Conservation (phyloP, 2,329 filamentous ascomycete species). For the Didymella pinodella region DNA sequence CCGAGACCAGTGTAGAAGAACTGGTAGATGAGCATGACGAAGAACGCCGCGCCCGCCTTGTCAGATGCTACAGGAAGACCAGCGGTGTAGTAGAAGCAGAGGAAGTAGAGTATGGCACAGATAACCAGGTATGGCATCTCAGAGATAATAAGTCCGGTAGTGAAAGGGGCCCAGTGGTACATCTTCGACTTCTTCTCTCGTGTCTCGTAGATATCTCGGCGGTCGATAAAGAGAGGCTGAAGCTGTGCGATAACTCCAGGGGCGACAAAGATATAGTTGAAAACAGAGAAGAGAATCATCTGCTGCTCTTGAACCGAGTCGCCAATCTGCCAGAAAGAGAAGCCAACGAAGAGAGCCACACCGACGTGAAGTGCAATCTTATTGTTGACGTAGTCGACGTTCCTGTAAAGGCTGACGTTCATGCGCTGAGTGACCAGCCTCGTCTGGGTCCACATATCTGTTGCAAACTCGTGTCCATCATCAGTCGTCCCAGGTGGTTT, state of each 20-base stretch:
- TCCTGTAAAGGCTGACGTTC: slow-evolving; percentile 36
- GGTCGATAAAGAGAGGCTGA: slow-evolving; percentile 56
- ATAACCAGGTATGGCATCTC: slow-evolving; percentile 73
- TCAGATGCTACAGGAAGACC: slow-evolving; percentile 48
- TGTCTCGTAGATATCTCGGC: slow-evolving; percentile 62
- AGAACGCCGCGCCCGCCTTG: slow-evolving; percentile 62
- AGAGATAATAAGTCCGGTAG: slow-evolving; percentile 72
- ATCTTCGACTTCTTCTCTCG: slow-evolving; percentile 70
- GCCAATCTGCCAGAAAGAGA: slow-evolving; percentile 40
- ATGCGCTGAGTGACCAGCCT: slow-evolving; percentile 34
- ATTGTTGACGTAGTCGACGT: slow-evolving; percentile 39
- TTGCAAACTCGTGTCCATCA: slow-evolving; percentile 50
- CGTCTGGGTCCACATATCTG: slow-evolving; percentile 34
- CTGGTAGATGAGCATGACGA: slow-evolving; percentile 67
- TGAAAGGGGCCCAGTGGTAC: slow-evolving; percentile 77
- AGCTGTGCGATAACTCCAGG: slow-evolving; percentile 53
- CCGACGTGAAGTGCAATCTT: slow-evolving; percentile 38
- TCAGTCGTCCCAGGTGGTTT: slow-evolving; percentile 49
- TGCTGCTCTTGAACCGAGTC: slow-evolving; percentile 50
- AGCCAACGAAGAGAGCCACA: slow-evolving; percentile 37
- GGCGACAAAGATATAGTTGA: slow-evolving; percentile 57
- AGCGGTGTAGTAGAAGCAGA: slow-evolving; percentile 70
- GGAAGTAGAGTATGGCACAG: slow-evolving; percentile 67
- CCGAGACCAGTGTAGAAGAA: slow-evolving; percentile 57
- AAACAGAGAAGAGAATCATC: slow-evolving; percentile 57